Percentiles rank a stretch among this genome's conserved stretches.
Conservation (phyloP, 2,329 filamentous ascomycete genomes). For the Aspergillus bombycis region DNA sequence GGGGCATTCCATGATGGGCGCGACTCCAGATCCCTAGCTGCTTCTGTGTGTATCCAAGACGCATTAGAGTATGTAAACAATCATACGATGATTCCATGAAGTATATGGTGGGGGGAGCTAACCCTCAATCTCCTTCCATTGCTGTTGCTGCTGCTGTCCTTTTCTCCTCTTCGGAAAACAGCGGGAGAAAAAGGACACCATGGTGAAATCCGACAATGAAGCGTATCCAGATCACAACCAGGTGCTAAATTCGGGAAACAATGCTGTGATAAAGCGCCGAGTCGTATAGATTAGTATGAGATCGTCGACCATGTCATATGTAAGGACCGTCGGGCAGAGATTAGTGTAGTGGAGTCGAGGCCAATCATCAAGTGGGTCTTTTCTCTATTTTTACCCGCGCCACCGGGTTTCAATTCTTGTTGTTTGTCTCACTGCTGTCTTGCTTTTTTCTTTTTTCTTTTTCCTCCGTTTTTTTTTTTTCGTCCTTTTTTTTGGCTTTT, state of each 20-base stretch:
- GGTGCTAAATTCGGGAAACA: neutral
- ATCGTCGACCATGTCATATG: neutral
- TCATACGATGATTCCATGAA: neutral
- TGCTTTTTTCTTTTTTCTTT: neutral
- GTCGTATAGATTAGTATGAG: neutral
- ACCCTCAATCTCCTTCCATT: constrained; percentile 32
- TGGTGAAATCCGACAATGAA: neutral
- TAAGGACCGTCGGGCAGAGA: neutral
- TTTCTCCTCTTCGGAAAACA: constrained; percentile 17
- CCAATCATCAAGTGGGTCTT: neutral
- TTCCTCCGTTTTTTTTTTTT: neutral
- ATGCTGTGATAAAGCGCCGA: neutral
- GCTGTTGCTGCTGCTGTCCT: constrained; percentile 12
- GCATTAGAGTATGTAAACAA: neutral
- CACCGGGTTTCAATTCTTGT: neutral
- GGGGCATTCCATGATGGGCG: constrained; percentile 35
- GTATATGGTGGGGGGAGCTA: neutral
- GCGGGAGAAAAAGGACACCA: constrained; percentile 17
- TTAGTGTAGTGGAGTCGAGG: neutral
- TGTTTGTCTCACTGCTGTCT: neutral
- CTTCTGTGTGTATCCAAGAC: constrained; percentile 20
- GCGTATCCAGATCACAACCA: neutral
- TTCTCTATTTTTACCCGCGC: neutral
- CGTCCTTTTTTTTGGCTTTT: neutral
- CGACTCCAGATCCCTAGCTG: constrained; percentile 28